phyloP scores from a whole-genome alignment of 805 yeast species.

The Komagataella populi region DNA sequence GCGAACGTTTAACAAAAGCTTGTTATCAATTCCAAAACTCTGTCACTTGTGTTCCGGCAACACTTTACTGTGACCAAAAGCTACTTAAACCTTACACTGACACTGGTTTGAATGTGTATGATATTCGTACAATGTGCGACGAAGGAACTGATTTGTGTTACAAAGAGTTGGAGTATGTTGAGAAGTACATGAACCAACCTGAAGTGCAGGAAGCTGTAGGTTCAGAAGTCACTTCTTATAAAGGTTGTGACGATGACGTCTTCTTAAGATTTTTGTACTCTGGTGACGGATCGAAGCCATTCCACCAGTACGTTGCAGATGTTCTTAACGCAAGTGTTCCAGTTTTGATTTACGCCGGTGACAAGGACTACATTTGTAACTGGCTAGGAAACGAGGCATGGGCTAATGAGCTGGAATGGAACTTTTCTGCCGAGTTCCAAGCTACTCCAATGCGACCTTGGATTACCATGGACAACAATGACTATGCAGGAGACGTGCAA shows the following conservation, averaged over 20 bases:
- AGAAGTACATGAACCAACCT: slow-evolving; percentile 37
- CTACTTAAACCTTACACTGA: slow-evolving; percentile 43
- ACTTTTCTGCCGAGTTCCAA: slow-evolving; percentile 34
- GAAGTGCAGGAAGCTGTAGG: slow-evolving; percentile 43
- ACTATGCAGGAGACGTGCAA: slow-evolving; percentile 23
- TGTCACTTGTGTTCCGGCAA: slow-evolving; percentile 51
- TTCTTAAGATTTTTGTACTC: slow-evolving; percentile 34
- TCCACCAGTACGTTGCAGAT: slow-evolving; percentile 39
- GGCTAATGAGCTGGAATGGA: slow-evolving; percentile 60
- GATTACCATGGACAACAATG: slow-evolving; percentile 12
- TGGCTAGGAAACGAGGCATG: slow-evolving; percentile 87
- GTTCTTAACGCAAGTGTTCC: slow-evolving; percentile 60
- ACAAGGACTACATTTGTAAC: slow-evolving; percentile 84
- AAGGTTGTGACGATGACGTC: slow-evolving; percentile 37
- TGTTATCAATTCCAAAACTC: slow-evolving; percentile 52
- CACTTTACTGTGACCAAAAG: slow-evolving; percentile 48
- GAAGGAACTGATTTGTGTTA: slow-evolving; percentile 38
- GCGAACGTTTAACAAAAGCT: slow-evolving; percentile 43
- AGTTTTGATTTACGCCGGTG: slow-evolving; percentile 86
- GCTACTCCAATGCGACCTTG: slow-evolving; percentile 26
- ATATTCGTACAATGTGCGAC: slow-evolving; percentile 37
- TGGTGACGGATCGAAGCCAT: slow-evolving; percentile 62
- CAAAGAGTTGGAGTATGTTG: slow-evolving; percentile 31
- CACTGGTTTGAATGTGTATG: slow-evolving; percentile 52
- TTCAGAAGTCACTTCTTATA: slow-evolving; percentile 34